Percentiles rank a stretch among this genome's conserved stretches.
These are phyloP conservation scores for Mycena olivaceomarginata DNA, from an alignment of 768 basidiomycete genomes.

Conservation along the genomic window DNA sequence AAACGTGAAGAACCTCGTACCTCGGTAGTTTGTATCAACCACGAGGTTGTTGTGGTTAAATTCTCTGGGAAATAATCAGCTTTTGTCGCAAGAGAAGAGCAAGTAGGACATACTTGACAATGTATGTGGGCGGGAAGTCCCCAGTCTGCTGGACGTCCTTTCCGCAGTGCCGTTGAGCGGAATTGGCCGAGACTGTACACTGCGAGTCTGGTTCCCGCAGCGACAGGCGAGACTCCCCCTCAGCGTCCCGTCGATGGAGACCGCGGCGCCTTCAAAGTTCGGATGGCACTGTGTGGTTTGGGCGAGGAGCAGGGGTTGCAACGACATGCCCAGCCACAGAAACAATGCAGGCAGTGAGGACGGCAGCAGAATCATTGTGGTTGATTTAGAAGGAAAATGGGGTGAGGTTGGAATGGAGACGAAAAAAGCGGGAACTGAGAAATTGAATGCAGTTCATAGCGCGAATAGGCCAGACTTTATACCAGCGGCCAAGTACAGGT, in stretches of 20 bases:
- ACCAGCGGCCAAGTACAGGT: not conserved
- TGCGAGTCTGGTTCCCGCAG: slow-evolving; percentile 29
- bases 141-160: slow-evolving; percentile 37
- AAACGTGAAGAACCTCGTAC: no score
- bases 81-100: not conserved
- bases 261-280: slow-evolving; percentile 33
- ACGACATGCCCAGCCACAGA: not conserved
- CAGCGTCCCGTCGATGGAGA: slow-evolving; percentile 16
- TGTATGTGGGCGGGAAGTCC: not conserved
- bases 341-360: not conserved
- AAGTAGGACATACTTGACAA: slow-evolving; percentile 17
- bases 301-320: slow-evolving; percentile 11
- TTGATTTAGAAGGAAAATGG: not conserved
- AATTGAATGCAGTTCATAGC: not conserved
- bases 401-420: not conserved
- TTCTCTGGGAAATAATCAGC: not conserved
- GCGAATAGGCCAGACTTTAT: not conserved
- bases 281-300: slow-evolving; percentile 24
- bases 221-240: slow-evolving; percentile 13
- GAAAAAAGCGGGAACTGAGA: not conserved
- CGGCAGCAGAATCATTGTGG: not conserved
- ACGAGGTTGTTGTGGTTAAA: slow-evolving; percentile 28
- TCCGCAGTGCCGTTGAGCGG: slow-evolving; percentile 27
- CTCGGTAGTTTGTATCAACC: no score
- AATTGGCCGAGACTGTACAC: not conserved